phyloP scores from a whole-genome alignment of 2,329 filamentous ascomycete genomes.

The Alternaria gaisen region DNA sequence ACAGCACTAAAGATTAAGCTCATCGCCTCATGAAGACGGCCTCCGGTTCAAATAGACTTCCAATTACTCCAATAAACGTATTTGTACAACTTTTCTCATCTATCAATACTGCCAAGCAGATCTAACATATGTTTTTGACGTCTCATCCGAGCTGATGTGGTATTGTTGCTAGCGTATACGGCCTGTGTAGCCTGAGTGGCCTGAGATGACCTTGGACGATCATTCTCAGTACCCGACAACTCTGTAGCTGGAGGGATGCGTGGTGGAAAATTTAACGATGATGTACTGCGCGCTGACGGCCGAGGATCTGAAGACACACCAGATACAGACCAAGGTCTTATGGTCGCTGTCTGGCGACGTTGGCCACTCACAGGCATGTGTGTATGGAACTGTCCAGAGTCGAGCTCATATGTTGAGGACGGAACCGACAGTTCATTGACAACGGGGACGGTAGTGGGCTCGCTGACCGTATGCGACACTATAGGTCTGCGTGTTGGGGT shows the following conservation, averaged over 20 bases:
- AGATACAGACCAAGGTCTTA: background rate
- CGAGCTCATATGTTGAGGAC: background rate
- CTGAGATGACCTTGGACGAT: background rate
- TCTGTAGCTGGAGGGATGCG: background rate
- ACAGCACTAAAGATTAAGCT: background rate
- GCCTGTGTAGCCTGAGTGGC: background rate
- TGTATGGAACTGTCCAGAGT: background rate
- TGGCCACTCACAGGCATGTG: background rate
- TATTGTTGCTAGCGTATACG: background rate
- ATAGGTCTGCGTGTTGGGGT: conserved; percentile 14
- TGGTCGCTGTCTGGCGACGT: background rate
- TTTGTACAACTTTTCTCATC: background rate
- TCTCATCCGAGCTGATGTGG: conserved; percentile 20
- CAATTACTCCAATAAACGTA: background rate
- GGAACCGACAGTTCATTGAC: background rate
- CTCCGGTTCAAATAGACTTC: background rate
- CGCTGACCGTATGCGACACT: conserved; percentile 12
- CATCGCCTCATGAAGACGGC: background rate
- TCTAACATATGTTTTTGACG: conserved; percentile 26
- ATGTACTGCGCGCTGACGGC: background rate
- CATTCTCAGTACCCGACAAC: background rate
- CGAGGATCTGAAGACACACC: background rate
- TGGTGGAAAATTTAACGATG: background rate
- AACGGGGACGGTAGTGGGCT: background rate
- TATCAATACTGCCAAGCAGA: conserved; percentile 21